phyloP scores from a whole-genome alignment of 345 rosid species.

The Arabidopsis thaliana region TAIR10.1 NC_003075.7:14735001-14735500 shows the following conservation, averaged over 20 bases:
- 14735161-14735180: not conserved
- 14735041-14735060: constrained; percentile 6
- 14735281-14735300: constrained; percentile 13
- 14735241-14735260: constrained; percentile 11
- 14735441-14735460: constrained; percentile 84
- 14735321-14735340: constrained; percentile 32
- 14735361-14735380: constrained; percentile 33
- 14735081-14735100: constrained; percentile 16
- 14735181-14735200: not conserved
- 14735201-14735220: not conserved
- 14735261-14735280: constrained; percentile 27
- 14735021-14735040: constrained; percentile 8
- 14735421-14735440: constrained; percentile 82
- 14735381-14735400: constrained; percentile 45
- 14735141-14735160: constrained; percentile 4
- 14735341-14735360: constrained; percentile 37
- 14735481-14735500: constrained; percentile 65
- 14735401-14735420: constrained; percentile 97
- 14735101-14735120: not conserved
- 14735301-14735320: not conserved
- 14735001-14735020: constrained; percentile 2
- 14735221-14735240: not conserved
- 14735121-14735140: constrained; percentile 8
- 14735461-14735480: constrained; percentile 88
- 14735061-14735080: not conserved